Base-by-base conservation (phyloP, 2,329 filamentous ascomycete species). In the Bipolaris sorokiniana region DNA sequence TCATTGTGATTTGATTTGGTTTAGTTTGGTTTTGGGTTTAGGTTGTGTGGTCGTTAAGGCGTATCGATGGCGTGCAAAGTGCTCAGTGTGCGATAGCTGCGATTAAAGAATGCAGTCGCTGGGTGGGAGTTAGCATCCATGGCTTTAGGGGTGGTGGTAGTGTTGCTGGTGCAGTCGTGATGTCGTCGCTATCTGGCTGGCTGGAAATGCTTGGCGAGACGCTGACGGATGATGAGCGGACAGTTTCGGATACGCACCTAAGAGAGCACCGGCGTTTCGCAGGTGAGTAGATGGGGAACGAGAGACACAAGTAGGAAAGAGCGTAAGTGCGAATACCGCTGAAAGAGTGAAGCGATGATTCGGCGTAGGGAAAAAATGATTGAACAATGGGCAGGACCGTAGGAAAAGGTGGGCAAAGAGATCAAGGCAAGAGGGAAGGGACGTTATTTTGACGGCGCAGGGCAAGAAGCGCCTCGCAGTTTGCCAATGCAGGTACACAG, bases 301-400 rank as follows among this genome's bases (percentile, higher is more conserved):
- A 64, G 60, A 58, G 67, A 61, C 61, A 63, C 61, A 48, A 53
- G 52, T 64, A 48, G 51, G 63, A 80, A 78, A 63, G 75, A 79
- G 71, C 64, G 77, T 50, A 71, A 75, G 28, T 63, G 79, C 45
- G 83, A 76, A 76, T 78, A 76, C 82, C 83, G 83, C 84, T 85
- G 76, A 87, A 86, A 78, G 85, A 87, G 82, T 87, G 85, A 86
- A 87, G 84, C 84, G 67, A 69, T 80, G 82, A 49, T 76, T 75
- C 79, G 63, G 71, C 71, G 68, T 66, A 59, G 67, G 59, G 65
- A 65, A 69, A 56, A 61, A 66, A 64, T 54, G 66, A 62, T 61
- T 60, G 48, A 53, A 64, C 61, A 58, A 51, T 55, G 54, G 62
- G 55, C 59, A 59, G 52, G 65, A 65, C 59, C 48, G 61, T 54